Conservation (phyloP, 1,139 yeast species). For the Kazachstania sp. region DNA sequence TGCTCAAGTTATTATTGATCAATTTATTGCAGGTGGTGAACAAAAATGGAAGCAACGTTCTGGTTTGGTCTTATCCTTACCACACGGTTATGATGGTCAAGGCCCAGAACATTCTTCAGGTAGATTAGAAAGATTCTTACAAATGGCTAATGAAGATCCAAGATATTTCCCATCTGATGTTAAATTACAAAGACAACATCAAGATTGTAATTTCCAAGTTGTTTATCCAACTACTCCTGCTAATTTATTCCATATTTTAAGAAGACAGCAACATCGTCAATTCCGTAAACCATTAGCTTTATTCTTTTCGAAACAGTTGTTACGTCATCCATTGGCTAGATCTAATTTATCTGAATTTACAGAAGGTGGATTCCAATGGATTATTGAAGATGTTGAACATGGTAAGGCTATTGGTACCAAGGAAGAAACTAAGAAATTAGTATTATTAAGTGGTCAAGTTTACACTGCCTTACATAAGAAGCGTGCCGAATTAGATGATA, state of each 20-base stretch:
- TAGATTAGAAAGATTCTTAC: slow-evolving; percentile 94
- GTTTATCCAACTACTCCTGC: slow-evolving; percentile 99
- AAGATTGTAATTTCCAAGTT: slow-evolving; percentile 96
- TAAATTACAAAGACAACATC: slow-evolving; percentile 93
- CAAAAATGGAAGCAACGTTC: slow-evolving; percentile 99
- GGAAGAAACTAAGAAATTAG: slow-evolving; percentile 82
- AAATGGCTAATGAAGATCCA: slow-evolving; percentile 92
- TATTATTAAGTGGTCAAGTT: slow-evolving; percentile 87
- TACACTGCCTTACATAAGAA: slow-evolving; percentile 85
- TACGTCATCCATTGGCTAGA: slow-evolving; percentile 97
- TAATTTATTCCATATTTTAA: slow-evolving; percentile 87
- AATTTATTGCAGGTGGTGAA: slow-evolving; percentile 95
- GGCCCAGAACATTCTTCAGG: slow-evolving; percentile 99
- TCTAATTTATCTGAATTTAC: slow-evolving; percentile 77
- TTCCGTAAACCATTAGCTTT: slow-evolving; percentile 91
- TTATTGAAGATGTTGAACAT: slow-evolving; percentile 83
- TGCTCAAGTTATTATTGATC: slow-evolving; percentile 96
- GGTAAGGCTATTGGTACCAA: slow-evolving; percentile 67
- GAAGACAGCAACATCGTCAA: slow-evolving; percentile 99
- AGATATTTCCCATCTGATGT: slow-evolving; percentile 85
- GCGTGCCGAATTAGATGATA: slow-evolving; percentile 68
- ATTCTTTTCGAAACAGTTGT: slow-evolving; percentile 86
- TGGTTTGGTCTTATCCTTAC: slow-evolving; percentile 88
- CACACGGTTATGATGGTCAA: slow-evolving; percentile 99
- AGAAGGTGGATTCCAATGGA: slow-evolving; percentile 89